A percentile compares a stretch with the other conserved stretches of the same genome.
These are phyloP conservation scores for Kazachstania psychrophila DNA, from an alignment of 805 yeast genomes.

Conservation along the genomic window DNA sequence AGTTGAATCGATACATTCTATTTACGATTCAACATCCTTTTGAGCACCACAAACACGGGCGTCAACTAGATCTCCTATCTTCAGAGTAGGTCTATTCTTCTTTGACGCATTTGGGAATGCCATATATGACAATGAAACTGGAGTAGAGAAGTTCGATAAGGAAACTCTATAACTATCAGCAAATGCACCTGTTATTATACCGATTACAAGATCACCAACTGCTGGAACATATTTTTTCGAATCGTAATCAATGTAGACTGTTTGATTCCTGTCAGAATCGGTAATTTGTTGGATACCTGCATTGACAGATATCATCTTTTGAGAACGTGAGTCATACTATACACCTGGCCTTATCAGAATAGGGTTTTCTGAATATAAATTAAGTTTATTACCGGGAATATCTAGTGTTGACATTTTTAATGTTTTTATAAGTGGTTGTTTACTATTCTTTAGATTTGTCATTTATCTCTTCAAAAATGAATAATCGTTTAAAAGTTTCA, in stretches of 20 bases:
- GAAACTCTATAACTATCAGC: conserved; percentile 68
- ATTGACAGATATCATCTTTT: conserved; percentile 33
- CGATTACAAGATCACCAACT: conserved; percentile 71
- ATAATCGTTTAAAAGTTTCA: too few relatives aligned
- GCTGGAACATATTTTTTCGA: conserved; percentile 69
- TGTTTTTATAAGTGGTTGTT: too few relatives aligned
- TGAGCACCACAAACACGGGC: conserved; percentile 66
- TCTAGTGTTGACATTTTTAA: conserved; percentile 1
- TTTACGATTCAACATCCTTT: conserved; percentile 66
- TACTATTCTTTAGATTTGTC: not conserved
- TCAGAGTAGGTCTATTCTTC: conserved; percentile 79
- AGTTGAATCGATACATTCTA: conserved; percentile 80
- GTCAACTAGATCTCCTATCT: conserved; percentile 69
- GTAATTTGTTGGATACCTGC: conserved; percentile 36
- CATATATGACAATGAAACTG: conserved; percentile 61
- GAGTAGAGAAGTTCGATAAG: conserved; percentile 52
- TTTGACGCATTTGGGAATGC: conserved; percentile 91
- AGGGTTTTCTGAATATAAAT: conserved; percentile 11
- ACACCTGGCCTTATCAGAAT: conserved; percentile 44
- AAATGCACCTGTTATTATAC: conserved; percentile 56
- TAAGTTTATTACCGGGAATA: conserved; percentile 32
- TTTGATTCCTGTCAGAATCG: conserved; percentile 23
- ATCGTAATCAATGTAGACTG: conserved; percentile 53
- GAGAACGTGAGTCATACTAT: conserved; percentile 25
- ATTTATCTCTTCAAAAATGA: conserved; percentile 47